Evolutionary conservation across 805 yeast genomes (phyloP), one percentile per base, ranked within the genome.

Genomic region (Sugiyamaella qingdaonensis): DNA sequence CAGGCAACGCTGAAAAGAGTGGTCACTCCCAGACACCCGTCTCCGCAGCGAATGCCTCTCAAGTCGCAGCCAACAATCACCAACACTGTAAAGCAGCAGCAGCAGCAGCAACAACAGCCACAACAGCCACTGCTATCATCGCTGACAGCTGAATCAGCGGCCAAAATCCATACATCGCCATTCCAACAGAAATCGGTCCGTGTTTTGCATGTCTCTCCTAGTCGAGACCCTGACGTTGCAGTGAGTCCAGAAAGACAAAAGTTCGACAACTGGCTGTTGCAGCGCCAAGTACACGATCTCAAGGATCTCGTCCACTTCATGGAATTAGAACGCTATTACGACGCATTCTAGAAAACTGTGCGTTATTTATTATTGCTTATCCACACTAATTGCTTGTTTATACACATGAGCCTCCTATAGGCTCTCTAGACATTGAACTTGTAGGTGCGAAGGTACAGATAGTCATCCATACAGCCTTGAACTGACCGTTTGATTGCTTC

Each of bases 401-500:
- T 24, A 24, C 29, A 24, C 29, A 24, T 3, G 7, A 7, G 29
- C 29, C 29, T 19, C 2, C 9, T 16, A 4, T 7, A 47, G 33
- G 45, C 37, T 42, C 13, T n/a, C 29, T 24, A 45, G 27, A 39
- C 11, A 18, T 53, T 33, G 34, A 54, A 18, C 49, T 57, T 60
- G 41, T 42, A 48, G 41, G 54, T 46, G n/a, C 62, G 50, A 10
- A 61, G 54, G 37, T 60, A 59, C 49, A 59, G 27, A 45, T 61
- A 61, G 47, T 61, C 64, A 43, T 61, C 64, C 11, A 61, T 19
- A 19, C 46, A 43, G 10, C 55, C 58, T 32, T 60, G 46, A 42
- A 61, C 64, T 1, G 61, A 45, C 7, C 52, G 42, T 21, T 50
- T 44, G 35, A 61, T 60, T 13, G 49, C 46, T 10, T 54, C 42